A percentile compares a stretch with the other conserved stretches of the same genome.
phyloP scores from a whole-genome alignment of 805 yeast genomes.

The Torulaspora microellipsoides region DNA sequence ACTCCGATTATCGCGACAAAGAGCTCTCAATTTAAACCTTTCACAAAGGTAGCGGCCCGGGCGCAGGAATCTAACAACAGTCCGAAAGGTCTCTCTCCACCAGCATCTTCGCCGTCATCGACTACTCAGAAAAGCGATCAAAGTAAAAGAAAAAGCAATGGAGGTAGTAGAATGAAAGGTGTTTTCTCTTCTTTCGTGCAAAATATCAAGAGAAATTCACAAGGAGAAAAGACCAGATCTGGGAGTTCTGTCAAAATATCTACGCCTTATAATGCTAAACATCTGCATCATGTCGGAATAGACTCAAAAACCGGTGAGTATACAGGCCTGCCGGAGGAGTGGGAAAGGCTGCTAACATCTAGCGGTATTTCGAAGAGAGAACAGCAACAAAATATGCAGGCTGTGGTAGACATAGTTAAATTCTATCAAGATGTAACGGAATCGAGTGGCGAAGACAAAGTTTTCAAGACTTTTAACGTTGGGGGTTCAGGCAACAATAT shows the following conservation, averaged over 20 bases:
- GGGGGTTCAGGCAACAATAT: conserved; percentile 25
- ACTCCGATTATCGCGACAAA: conserved; percentile 5
- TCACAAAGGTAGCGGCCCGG: conserved; percentile 1
- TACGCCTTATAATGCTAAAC: conserved; percentile 87
- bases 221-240: conserved; percentile 39
- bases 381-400: conserved; percentile 88
- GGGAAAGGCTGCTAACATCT: conserved; percentile 79
- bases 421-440: conserved; percentile 65
- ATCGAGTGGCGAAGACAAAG: conserved; percentile 38
- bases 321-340: conserved; percentile 88
- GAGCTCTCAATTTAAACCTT: conserved; percentile 11
- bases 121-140: conserved; percentile 3
- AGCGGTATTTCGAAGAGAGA: conserved; percentile 87
- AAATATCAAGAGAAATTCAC: conserved; percentile 29
- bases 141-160: conserved; percentile 39
- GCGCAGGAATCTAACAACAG: conserved; percentile 10
- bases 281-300: conserved; percentile 89
- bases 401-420: conserved; percentile 85
- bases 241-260: conserved; percentile 53
- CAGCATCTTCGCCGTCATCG: conserved; percentile 24
- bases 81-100: conserved; percentile 9
- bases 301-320: conserved; percentile 80
- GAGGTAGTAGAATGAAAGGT: conserved; percentile 45
- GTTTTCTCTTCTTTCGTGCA: conserved; percentile 48
- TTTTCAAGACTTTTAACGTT: conserved; percentile 37